These are phyloP conservation scores for Aspergillus costaricaensis DNA, from an alignment of 2,329 filamentous ascomycete species.

Conservation along the genomic window DNA sequence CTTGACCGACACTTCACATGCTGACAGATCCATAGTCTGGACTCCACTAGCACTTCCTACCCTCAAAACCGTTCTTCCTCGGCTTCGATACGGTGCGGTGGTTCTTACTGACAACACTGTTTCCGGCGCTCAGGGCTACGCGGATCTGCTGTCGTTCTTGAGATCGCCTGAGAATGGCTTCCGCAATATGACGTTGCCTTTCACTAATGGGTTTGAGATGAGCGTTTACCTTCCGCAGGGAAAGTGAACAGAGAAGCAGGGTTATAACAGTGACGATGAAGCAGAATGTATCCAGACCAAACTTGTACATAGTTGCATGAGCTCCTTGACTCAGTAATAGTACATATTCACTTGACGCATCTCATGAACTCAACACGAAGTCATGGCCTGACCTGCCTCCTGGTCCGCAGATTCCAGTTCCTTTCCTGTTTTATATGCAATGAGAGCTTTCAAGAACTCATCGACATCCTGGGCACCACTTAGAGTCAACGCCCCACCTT, in stretches of 20 bases:
- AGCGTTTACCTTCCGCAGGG: constrained; percentile 36
- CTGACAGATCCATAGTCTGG: constrained; percentile 37
- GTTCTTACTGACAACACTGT: constrained; percentile 44
- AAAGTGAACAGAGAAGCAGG: too few relatives aligned
- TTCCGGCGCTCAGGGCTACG: constrained; percentile 33
- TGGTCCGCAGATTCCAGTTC: neutral
- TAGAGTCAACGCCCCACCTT: neutral
- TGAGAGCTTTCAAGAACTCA: constrained; percentile 22
- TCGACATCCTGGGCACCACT: constrained; percentile 19
- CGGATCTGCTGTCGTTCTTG: constrained; percentile 53
- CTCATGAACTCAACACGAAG: too few relatives aligned
- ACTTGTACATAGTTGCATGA: too few relatives aligned
- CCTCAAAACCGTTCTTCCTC: constrained; percentile 39
- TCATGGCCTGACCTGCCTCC: neutral
- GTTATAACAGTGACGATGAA: too few relatives aligned
- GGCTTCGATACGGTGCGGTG: constrained; percentile 38
- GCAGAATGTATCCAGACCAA: too few relatives aligned
- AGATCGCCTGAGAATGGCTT: constrained; percentile 52
- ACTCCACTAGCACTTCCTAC: constrained; percentile 41
- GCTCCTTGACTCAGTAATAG: too few relatives aligned
- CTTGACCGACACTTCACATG: too few relatives aligned
- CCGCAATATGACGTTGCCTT: constrained; percentile 52
- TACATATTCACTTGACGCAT: too few relatives aligned
- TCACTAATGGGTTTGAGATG: constrained; percentile 52
- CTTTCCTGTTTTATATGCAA: constrained; percentile 9